These are phyloP conservation scores for Coffea canephora DNA, from an alignment of 257 asterid species.

Conservation along the genomic window DNA sequence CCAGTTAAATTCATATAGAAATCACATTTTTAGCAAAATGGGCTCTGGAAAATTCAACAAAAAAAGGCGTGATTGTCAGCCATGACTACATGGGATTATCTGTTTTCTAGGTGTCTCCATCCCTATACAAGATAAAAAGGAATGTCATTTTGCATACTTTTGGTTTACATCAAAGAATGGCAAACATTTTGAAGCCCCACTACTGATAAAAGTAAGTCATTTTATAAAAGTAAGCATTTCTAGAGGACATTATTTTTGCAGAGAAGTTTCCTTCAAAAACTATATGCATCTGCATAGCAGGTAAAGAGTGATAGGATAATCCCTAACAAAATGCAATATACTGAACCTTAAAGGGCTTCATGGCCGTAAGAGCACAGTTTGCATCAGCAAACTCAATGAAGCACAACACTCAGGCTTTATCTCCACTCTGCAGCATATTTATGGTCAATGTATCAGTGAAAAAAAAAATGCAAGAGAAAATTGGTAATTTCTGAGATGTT, in stretches of 20 bases:
- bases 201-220: background rate
- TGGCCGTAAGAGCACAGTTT: conserved; percentile 65
- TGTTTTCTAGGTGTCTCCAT: background rate
- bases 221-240: background rate
- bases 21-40: background rate
- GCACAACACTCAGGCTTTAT: conserved; percentile 73
- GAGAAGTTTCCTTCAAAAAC: background rate
- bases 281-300: background rate
- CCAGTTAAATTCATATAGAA: background rate
- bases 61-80: background rate
- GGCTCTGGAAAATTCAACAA: background rate
- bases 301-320: background rate
- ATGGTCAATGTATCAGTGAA: background rate
- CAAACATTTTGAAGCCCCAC: background rate
- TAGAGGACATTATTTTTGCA: background rate
- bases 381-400: conserved; percentile 75
- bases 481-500: background rate
- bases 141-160: background rate
- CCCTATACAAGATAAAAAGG: background rate
- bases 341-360: conserved; percentile 80
- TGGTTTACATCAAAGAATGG: background rate
- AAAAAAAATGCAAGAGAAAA: background rate
- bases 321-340: background rate
- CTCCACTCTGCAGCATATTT: conserved; percentile 53
- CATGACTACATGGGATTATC: background rate